Base-by-base conservation (phyloP, 1,284 basidiomycete genomes). In the Takashimella tepidaria region DNA sequence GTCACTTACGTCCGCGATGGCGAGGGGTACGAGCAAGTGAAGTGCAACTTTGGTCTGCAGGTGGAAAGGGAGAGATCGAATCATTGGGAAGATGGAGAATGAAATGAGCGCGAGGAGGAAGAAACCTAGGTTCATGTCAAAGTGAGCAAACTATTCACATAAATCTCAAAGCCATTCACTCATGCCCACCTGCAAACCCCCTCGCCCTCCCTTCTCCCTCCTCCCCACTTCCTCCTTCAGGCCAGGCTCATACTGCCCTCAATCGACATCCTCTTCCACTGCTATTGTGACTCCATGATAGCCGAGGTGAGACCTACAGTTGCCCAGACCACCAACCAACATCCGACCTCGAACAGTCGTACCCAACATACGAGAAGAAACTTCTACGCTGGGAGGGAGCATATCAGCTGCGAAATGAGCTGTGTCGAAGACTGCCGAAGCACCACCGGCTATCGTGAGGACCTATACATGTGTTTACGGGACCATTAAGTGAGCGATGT, bases 31-130 rank as follows among this genome's bases (percentile, higher is more conserved):
- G 8, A 78, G 51, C 21, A 76, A 59, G 2, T 60, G 66, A 24
- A 56, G 56, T 26, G 74, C 61, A 11, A 76, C 49, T 44, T 57
- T 64, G 50, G 73, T 73, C 54, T 69, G 68, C 13, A 63, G 25
- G 5, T 26, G 51, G 20, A 55, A 22, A 40, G 63, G 50, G 2
- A 48, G 49, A 3, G 42, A 21, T 24, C 56, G 49, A 56, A 75
- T 60, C 2, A 67, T 53, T 1, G 68, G 69, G 24, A 76, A 60
- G 19, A 76, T 55, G 11, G 67, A 67, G n/a, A 70, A 56, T 0
- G 71, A 74, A 13, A 76, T 59, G 51, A 77, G 54, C 0, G 75
- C 74, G 12, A 78, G 58, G 5, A 78, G 63, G 49, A 76, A 60
- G 62, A 75, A 78, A 57, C 75, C 75, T 76, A 53, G 0, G 20